Conservation (phyloP, 192 early-diverging fungal species). For the Linnemannia schmuckeri region DNA sequence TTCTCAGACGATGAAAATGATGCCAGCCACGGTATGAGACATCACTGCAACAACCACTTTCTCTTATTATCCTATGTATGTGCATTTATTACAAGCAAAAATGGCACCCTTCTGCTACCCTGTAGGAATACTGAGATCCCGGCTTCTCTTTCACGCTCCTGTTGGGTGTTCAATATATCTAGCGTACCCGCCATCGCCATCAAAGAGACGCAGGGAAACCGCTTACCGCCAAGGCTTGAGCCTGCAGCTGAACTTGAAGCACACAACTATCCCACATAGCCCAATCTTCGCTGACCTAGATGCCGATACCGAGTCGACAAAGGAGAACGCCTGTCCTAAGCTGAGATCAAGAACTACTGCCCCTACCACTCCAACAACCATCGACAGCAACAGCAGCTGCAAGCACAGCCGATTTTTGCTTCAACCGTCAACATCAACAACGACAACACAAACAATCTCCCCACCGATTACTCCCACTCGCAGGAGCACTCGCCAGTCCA, state of each 20-base stretch:
- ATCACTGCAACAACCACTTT: not conserved
- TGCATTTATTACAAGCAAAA: too few species aligned
- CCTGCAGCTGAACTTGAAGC: not conserved
- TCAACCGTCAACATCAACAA: not conserved
- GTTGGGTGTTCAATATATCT: not conserved
- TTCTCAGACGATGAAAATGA: constrained; percentile 23
- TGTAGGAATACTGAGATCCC: not conserved
- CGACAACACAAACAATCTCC: constrained; percentile 5
- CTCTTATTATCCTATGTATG: not conserved
- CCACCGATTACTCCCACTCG: constrained; percentile 21
- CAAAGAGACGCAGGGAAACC: constrained; percentile 9
- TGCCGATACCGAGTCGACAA: not conserved
- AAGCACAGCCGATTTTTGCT: not conserved
- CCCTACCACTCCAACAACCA: not conserved
- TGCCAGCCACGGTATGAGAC: not conserved
- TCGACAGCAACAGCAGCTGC: not conserved
- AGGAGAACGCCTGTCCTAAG: not conserved
- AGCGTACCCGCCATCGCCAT: constrained; percentile 8
- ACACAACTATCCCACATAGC: not conserved
- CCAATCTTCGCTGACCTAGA: constrained; percentile 4
- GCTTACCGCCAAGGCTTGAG: constrained; percentile 1
- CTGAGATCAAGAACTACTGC: not conserved
- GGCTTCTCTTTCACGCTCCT: not conserved
- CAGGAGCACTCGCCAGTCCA: not conserved
- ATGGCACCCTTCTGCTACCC: not conserved